Evolutionary conservation across 2,329 filamentous ascomycete genomes (phyloP).

Genomic region (Colletotrichum incanum): DNA sequence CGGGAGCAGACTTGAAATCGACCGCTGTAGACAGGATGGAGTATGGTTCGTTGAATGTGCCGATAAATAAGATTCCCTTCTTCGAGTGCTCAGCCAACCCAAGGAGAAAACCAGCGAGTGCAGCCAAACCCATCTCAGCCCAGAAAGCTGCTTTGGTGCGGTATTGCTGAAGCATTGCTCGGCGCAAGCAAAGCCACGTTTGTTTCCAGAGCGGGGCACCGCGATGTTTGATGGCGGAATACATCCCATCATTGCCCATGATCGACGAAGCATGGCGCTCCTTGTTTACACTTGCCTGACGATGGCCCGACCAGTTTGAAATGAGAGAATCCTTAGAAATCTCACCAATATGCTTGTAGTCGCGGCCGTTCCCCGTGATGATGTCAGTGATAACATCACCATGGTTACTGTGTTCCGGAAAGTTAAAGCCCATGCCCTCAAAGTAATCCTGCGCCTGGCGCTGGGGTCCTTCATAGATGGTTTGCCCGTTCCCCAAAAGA

Average conservation of each 20-base stretch:
- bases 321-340: constrained; percentile 66
- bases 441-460: constrained; percentile 64
- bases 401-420: constrained; percentile 66
- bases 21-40: constrained; percentile 65
- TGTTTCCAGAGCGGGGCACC: constrained; percentile 66
- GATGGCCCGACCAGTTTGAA: constrained; percentile 60
- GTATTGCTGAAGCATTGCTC: constrained; percentile 71
- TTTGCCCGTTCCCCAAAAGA: constrained; percentile 68
- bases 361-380: constrained; percentile 69
- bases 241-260: constrained; percentile 58
- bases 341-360: constrained; percentile 64
- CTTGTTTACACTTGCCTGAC: constrained; percentile 49
- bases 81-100: constrained; percentile 67
- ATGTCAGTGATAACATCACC: constrained; percentile 75
- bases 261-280: constrained; percentile 48
- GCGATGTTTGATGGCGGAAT: constrained; percentile 63
- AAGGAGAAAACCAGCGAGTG: constrained; percentile 67
- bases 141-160: constrained; percentile 66
- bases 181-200: constrained; percentile 66
- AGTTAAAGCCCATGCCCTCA: constrained; percentile 65
- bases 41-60: constrained; percentile 67
- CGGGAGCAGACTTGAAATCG: constrained; percentile 65
- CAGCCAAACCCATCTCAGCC: constrained; percentile 69
- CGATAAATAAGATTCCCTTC: constrained; percentile 68
- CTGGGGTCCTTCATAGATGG: constrained; percentile 68